phyloP scores from a whole-genome alignment of 805 yeast species.

The Kodamaea kaohsiungensis region DNA sequence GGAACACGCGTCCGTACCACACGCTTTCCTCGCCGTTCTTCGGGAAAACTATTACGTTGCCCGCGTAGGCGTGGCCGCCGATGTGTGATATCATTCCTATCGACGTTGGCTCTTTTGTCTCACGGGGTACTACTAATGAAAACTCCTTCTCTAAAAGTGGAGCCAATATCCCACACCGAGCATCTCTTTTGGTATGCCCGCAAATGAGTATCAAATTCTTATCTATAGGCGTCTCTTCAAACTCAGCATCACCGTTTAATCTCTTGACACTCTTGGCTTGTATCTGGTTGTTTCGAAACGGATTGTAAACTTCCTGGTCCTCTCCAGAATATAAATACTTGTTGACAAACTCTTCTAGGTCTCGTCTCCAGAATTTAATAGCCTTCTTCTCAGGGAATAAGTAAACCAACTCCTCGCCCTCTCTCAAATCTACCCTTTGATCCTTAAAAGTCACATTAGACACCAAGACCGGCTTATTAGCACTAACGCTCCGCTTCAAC shows the following conservation, averaged over 20 bases:
- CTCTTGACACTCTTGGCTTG: not conserved
- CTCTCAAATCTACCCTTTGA: constrained; percentile 3
- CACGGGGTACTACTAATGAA: constrained; percentile 34
- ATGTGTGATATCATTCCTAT: constrained; percentile 71
- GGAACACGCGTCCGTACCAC: constrained; percentile 80
- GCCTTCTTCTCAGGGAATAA: constrained; percentile 56
- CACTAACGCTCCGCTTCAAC: constrained; percentile 34
- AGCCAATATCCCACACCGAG: constrained; percentile 67
- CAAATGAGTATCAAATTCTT: constrained; percentile 52
- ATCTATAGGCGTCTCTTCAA: not conserved
- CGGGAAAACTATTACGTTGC: constrained; percentile 63
- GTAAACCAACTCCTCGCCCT: constrained; percentile 32
- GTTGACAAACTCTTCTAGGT: constrained; percentile 39
- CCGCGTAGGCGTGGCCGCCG: constrained; percentile 89
- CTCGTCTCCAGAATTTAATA: constrained; percentile 34
- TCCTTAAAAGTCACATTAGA: constrained; percentile 43
- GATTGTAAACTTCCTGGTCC: constrained; percentile 24
- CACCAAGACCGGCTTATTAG: constrained; percentile 51
- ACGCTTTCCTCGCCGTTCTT: constrained; percentile 43
- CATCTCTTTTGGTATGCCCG: constrained; percentile 65
- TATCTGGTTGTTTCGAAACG: constrained; percentile 14
- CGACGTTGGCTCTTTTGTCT: constrained; percentile 25
- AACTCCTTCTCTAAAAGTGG: constrained; percentile 59
- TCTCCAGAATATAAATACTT: constrained; percentile 42
- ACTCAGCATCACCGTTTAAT: not conserved